These are phyloP conservation scores for Pythium guiyangense DNA, from an alignment of 352 stramenopile species.

Conservation along the genomic window DNA sequence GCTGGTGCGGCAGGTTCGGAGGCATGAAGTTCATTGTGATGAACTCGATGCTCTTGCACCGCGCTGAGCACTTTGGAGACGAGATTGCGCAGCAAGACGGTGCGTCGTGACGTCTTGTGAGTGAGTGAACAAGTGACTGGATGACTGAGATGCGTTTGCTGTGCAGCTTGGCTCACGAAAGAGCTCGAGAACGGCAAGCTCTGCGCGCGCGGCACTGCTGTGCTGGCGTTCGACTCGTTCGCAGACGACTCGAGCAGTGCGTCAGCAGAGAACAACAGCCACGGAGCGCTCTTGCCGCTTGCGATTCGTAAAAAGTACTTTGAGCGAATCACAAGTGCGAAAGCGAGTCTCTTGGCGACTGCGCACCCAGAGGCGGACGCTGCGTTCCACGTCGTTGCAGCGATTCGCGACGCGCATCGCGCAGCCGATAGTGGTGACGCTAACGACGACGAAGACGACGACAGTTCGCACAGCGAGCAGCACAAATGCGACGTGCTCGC, in stretches of 20 bases:
- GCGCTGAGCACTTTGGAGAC: constrained; percentile 20
- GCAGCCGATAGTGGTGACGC: too few relatives aligned
- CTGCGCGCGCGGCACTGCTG: constrained; percentile 57
- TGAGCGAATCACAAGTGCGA: constrained; percentile 29
- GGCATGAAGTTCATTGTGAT: constrained; percentile 78
- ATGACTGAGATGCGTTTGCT: not conserved
- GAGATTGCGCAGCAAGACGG: constrained; percentile 49
- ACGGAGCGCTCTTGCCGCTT: not conserved
- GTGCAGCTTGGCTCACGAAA: constrained; percentile 70
- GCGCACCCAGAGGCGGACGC: constrained; percentile 21
- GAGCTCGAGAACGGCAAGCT: constrained; percentile 82
- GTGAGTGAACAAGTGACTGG: too few relatives aligned
- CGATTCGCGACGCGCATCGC: constrained; percentile 2
- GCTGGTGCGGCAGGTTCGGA: constrained; percentile 35
- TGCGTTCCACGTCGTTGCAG: constrained; percentile 33
- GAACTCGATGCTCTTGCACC: constrained; percentile 46
- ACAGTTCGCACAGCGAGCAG: not conserved
- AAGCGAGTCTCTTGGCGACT: constrained; percentile 32
- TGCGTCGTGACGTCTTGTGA: too few relatives aligned
- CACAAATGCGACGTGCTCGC: constrained; percentile 60
- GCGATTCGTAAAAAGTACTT: constrained; percentile 27
- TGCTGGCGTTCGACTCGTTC: constrained; percentile 49
- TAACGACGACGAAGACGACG: constrained; percentile 26
- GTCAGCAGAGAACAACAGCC: constrained; percentile 14
- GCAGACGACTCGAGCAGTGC: not conserved